These are phyloP conservation scores for Cupressus sempervirens DNA, from an alignment of 75 land plant genomes.

Conservation along the genomic window DNA sequence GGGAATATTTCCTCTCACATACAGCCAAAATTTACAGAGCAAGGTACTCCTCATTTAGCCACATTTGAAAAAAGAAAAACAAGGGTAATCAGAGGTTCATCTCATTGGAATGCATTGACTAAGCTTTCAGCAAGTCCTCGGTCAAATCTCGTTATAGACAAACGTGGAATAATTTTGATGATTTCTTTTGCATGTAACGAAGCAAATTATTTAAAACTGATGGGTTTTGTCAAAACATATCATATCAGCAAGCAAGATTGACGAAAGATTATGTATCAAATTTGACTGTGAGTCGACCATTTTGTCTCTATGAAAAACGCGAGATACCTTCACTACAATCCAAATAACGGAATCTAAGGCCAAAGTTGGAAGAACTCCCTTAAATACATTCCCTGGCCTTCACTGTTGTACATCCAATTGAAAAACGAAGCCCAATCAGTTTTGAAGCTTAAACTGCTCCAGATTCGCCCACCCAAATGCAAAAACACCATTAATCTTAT, in stretches of 20 bases:
- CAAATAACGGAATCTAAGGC: constrained; percentile 6
- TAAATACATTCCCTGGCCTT: not conserved
- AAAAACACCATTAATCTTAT: not conserved
- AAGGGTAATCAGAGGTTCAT: not conserved
- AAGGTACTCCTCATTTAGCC: not conserved
- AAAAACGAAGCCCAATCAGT: not conserved
- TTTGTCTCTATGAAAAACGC: not conserved
- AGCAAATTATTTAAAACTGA: not conserved
- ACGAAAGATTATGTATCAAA: not conserved
- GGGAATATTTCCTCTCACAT: not conserved
- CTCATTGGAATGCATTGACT: not conserved
- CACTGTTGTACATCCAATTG: not conserved
- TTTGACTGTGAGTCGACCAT: not conserved
- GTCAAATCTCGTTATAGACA: not conserved
- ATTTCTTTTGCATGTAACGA: too few species aligned
- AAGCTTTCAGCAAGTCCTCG: not conserved
- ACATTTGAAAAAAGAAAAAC: not conserved
- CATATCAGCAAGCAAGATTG: not conserved
- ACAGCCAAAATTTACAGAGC: not conserved
- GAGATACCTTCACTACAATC: not conserved
- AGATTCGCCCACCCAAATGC: not conserved
- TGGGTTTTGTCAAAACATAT: not conserved
- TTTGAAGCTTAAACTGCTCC: not conserved
- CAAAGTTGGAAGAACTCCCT: not conserved
- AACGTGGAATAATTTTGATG: not conserved